Percentiles rank a stretch among this genome's conserved stretches.
Evolutionary conservation across 441 rosid genomes (phyloP).

Genomic region (Eruca vesicaria): DNA sequence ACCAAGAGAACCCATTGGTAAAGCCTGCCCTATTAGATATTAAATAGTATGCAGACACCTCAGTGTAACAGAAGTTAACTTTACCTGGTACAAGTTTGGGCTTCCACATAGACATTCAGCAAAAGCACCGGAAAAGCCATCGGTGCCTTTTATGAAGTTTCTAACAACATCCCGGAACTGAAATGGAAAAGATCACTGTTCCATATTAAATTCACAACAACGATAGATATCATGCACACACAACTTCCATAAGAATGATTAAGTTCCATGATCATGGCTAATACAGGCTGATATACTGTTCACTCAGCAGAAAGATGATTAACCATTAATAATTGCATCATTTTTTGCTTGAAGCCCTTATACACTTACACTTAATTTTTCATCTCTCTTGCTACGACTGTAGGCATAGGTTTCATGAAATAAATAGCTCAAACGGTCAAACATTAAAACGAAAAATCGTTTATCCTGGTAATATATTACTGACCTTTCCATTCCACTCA

Average conservation of each 20-base stretch:
- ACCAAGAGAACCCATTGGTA: too few species aligned
- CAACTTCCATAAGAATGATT: not conserved
- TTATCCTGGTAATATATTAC: slow-evolving; percentile 9
- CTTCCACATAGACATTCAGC: slow-evolving; percentile 96
- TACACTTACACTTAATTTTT: too few species aligned
- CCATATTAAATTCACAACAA: slow-evolving; percentile 9
- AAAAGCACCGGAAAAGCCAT: slow-evolving; percentile 92
- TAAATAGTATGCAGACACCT: not conserved
- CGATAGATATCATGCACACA: slow-evolving; percentile 7
- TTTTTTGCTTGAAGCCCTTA: too few species aligned
- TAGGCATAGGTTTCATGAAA: too few species aligned
- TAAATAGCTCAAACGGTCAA: not conserved
- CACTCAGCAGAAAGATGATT: not conserved
- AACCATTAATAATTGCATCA: too few species aligned
- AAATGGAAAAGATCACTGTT: slow-evolving; percentile 32
- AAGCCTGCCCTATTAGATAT: not conserved
- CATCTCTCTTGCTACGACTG: too few species aligned
- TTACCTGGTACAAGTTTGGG: slow-evolving; percentile 86
- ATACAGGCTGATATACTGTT: not conserved
- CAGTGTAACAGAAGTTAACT: slow-evolving; percentile 1
- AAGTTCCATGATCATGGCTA: not conserved
- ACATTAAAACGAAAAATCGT: not conserved
- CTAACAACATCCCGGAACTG: slow-evolving; percentile 92
- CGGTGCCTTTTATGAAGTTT: slow-evolving; percentile 88
- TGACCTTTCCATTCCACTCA: slow-evolving; percentile 99